Base-by-base conservation (phyloP, 257 asterid species). In the Gardenia jasminoides region DNA sequence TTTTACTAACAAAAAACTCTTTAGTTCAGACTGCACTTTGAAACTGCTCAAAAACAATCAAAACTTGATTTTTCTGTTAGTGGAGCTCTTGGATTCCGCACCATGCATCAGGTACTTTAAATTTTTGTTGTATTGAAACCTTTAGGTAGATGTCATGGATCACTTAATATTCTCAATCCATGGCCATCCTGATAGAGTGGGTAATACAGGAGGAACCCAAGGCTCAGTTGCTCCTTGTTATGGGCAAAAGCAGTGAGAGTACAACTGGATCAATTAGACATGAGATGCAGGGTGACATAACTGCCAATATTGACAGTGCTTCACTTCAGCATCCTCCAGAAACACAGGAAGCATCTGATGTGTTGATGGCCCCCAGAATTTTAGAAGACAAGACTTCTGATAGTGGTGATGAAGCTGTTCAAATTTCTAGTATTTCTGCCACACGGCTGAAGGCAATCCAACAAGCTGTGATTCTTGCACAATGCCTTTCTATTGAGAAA, bases 41-140 rank as follows among this genome's bases (percentile, higher is more conserved):
- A 92, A 78, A 79, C 89, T 78, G 97, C 98, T 82, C 91, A 92
- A 73, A 82, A 80, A 84, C 79, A 86, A 41, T 89, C 94, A 71
- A 84, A 85, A 78, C 92, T 87, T 69, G 82, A 87, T 77, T 84
- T 84, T 83, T 86, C 82, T 69, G 88, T 92, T 74, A 91, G 92
- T 82, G 98, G 98, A 66, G 91, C 94, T 76, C 81, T 93, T 80
- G 99, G 99, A 56, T 95, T 88, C 85, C 93, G 97, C 77, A 95
- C 99, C 33, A 50, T 78, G 81, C 97, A 95, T 88, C 98, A 95
- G 98, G 98, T 94, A 89, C 46, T 41, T 44, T 71, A 33, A 6
- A 20, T 24, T 80, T 77, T 48, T 75, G 75, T 47, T 56, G 39
- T 46, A 48, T 65, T 36, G 10, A 78, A 47, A 61, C 79, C 76